phyloP scores from a whole-genome alignment of 1,139 yeast species.

The Scheffersomyces illinoinensis region DNA sequence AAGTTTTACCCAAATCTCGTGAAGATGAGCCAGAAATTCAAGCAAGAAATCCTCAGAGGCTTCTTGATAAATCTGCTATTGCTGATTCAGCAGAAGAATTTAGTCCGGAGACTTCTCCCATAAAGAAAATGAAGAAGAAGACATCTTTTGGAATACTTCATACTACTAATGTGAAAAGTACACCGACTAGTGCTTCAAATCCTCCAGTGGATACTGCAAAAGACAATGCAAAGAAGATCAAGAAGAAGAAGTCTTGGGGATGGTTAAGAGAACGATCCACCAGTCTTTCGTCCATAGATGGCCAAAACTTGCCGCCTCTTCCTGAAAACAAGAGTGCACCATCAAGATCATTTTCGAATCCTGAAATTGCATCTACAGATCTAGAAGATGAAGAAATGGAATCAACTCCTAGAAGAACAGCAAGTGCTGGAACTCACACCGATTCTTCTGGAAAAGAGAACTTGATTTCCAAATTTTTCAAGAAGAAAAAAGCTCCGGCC shows the following conservation, averaged over 20 bases:
- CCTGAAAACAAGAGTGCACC: conserved; percentile 19
- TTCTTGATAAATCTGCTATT: not conserved
- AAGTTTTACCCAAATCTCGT: conserved; percentile 1
- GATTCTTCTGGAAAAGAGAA: conserved; percentile 33
- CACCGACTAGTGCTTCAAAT: not conserved
- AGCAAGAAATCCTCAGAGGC: not conserved
- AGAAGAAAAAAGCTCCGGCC: conserved; percentile 30
- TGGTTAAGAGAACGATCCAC: conserved; percentile 41
- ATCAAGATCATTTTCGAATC: conserved; percentile 37
- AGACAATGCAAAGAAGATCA: conserved; percentile 21
- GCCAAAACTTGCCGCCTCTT: conserved; percentile 20
- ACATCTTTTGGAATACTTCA: conserved; percentile 26
- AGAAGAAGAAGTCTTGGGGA: conserved; percentile 42
- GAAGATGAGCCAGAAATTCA: not conserved
- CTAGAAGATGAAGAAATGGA: conserved; percentile 9
- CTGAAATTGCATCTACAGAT: conserved; percentile 20
- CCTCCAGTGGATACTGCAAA: conserved; percentile 6
- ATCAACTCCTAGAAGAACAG: conserved; percentile 2
- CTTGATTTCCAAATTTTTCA: conserved; percentile 46
- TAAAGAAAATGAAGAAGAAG: conserved; percentile 17
- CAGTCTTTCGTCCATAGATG: conserved; percentile 30
- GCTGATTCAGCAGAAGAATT: conserved; percentile 5
- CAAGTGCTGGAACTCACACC: conserved; percentile 3
- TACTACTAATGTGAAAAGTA: not conserved
- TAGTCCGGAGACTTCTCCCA: conserved; percentile 18